phyloP scores from a whole-genome alignment of 2,329 filamentous ascomycete genomes.

The Calonectria honghensis region DNA sequence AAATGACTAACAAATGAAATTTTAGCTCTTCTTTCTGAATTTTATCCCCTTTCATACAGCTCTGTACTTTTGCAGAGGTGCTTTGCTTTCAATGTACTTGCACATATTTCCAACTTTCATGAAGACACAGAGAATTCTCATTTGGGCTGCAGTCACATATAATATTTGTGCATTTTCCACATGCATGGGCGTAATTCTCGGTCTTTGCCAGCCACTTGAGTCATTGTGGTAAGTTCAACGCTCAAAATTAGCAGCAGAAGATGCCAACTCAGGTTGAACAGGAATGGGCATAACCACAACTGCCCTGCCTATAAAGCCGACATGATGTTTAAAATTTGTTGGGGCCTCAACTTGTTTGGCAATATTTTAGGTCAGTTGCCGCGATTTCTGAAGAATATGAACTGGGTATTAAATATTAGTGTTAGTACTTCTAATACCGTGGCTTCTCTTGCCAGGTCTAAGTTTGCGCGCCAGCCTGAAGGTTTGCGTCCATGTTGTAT shows the following conservation, averaged over 20 bases:
- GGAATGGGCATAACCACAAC: not conserved
- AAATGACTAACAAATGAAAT: not conserved
- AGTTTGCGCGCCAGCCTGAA: not conserved
- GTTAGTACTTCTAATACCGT: not conserved
- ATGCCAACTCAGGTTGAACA: not conserved
- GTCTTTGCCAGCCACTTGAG: not conserved
- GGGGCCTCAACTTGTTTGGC: not conserved
- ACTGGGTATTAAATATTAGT: not conserved
- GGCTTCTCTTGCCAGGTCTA: not conserved
- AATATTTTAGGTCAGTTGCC: not conserved
- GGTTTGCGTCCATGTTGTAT: not conserved
- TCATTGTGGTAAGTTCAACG: not conserved
- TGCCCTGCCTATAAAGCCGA: not conserved
- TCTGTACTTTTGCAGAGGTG: slow-evolving; percentile 1
- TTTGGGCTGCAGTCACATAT: not conserved
- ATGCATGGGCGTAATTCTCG: not conserved
- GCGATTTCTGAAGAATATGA: not conserved
- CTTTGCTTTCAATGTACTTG: not conserved
- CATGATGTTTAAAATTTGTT: not conserved
- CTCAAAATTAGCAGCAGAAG: not conserved
- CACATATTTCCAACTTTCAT: slow-evolving; percentile 13
- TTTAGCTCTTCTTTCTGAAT: not conserved
- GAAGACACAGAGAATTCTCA: not conserved
- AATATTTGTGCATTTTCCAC: not conserved
- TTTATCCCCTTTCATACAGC: slow-evolving; percentile 1